Evolutionary conservation across 768 basidiomycete genomes (phyloP).

Genomic region (Polyporus arcularius): DNA sequence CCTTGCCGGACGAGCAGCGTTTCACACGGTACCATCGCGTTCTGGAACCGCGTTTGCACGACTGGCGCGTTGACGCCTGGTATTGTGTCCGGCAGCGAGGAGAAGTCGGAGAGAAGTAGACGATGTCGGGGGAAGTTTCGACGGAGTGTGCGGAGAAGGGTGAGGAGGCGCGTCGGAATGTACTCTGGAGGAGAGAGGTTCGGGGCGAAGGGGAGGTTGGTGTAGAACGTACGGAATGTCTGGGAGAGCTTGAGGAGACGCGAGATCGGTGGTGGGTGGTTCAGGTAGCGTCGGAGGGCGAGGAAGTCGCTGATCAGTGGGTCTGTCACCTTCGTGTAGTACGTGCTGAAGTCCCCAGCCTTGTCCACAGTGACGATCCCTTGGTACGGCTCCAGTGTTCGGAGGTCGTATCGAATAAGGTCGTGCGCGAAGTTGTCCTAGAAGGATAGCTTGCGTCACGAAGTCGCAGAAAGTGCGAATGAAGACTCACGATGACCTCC

Average conservation of each 20-base stretch:
- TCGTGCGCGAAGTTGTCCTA: slow-evolving; percentile 98
- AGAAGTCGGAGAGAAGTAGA: slow-evolving; percentile 94
- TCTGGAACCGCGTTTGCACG: slow-evolving; percentile 89
- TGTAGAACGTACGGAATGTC: slow-evolving; percentile 62
- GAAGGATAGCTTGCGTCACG: neutral
- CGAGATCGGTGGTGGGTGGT: slow-evolving; percentile 58
- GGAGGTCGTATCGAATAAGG: slow-evolving; percentile 84
- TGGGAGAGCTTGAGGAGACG: slow-evolving; percentile 56
- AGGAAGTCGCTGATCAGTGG: slow-evolving; percentile 82
- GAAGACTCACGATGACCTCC: slow-evolving; percentile 83
- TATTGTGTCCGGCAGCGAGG: slow-evolving; percentile 82
- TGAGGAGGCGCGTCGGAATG: slow-evolving; percentile 87
- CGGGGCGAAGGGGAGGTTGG: slow-evolving; percentile 81
- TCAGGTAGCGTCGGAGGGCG: slow-evolving; percentile 59
- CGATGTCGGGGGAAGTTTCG: slow-evolving; percentile 88
- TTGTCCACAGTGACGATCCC: slow-evolving; percentile 77
- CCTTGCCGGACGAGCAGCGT: slow-evolving; percentile 93
- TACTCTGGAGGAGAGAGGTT: slow-evolving; percentile 89
- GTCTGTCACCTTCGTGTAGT: slow-evolving; percentile 85
- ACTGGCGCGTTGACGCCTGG: slow-evolving; percentile 81
- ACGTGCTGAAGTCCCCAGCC: slow-evolving; percentile 77
- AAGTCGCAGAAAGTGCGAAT: neutral
- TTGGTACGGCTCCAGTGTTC: slow-evolving; percentile 81
- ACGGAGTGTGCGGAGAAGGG: slow-evolving; percentile 81
- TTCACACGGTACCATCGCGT: slow-evolving; percentile 83